These are phyloP conservation scores for Penicillium waksmanii DNA, from an alignment of 495 filamentous ascomycete genomes.

Conservation along the genomic window DNA sequence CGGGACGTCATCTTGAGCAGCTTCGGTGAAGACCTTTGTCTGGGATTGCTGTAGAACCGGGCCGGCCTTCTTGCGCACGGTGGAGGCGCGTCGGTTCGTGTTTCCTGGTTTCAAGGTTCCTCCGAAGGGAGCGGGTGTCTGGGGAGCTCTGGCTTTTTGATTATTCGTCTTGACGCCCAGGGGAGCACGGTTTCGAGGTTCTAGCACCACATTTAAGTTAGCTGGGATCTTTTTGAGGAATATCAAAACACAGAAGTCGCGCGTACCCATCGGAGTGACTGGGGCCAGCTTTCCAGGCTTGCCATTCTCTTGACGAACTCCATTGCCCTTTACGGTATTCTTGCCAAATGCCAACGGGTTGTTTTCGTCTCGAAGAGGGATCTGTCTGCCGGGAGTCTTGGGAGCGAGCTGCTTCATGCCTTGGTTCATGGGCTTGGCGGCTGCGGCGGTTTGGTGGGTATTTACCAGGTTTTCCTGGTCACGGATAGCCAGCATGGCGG, in stretches of 20 bases:
- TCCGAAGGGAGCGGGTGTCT: constrained; percentile 59
- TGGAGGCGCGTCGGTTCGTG: constrained; percentile 53
- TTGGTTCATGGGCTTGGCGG: constrained; percentile 78
- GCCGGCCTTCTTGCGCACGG: constrained; percentile 52
- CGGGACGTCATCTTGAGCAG: constrained; percentile 62
- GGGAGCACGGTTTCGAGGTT: constrained; percentile 73
- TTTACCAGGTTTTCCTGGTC: constrained; percentile 92
- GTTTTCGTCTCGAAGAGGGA: constrained; percentile 89
- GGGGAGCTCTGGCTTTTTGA: constrained; percentile 74
- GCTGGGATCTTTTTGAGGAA: constrained; percentile 6
- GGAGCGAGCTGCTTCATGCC: constrained; percentile 61
- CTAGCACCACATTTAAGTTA: constrained; percentile 44
- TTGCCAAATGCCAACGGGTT: constrained; percentile 61
- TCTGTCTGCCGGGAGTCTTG: constrained; percentile 83
- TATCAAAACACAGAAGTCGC: not conserved
- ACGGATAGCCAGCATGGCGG: constrained; percentile 74
- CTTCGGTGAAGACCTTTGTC: constrained; percentile 33
- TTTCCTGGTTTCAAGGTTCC: constrained; percentile 51
- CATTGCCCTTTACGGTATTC: constrained; percentile 65
- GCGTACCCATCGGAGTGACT: constrained; percentile 80
- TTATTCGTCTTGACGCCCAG: constrained; percentile 96
- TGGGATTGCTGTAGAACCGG: constrained; percentile 41
- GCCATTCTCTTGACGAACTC: constrained; percentile 68
- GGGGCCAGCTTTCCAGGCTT: constrained; percentile 69
- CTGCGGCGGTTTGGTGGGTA: constrained; percentile 73